A percentile compares a stretch with the other conserved stretches of the same genome.
These are phyloP conservation scores for Dentipellis fragilis DNA, from an alignment of 768 basidiomycete species.

Conservation along the genomic window DNA sequence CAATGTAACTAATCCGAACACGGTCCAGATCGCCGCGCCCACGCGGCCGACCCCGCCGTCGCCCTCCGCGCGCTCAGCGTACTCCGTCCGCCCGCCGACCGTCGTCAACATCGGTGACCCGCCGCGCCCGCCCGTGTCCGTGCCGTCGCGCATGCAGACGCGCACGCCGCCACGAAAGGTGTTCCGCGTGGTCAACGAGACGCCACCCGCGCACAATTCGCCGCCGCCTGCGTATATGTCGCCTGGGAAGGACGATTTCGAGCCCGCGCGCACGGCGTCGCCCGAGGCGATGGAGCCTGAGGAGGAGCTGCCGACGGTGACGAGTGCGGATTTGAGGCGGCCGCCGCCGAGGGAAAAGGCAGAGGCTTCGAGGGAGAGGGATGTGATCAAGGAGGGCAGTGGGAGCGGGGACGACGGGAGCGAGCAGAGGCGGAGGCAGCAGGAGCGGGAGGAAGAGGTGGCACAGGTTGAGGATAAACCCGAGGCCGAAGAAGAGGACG, in stretches of 20 bases:
- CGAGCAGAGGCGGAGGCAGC: neutral
- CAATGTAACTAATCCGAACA: neutral
- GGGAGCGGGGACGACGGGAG: neutral
- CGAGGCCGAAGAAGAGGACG: neutral
- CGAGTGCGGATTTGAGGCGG: neutral
- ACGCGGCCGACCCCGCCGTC: neutral
- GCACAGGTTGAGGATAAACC: neutral
- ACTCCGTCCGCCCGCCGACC: neutral
- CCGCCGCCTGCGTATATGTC: conserved; percentile 8
- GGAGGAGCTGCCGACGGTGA: conserved; percentile 4
- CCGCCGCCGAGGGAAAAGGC: conserved; percentile 3
- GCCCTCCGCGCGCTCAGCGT: neutral
- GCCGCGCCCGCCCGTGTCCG: neutral
- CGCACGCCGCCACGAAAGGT: conserved; percentile 1
- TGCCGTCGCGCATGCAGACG: neutral
- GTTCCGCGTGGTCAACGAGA: conserved; percentile 11
- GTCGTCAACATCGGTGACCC: neutral
- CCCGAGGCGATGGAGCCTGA: neutral
- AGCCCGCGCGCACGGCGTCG: neutral
- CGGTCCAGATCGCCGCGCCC: neutral
- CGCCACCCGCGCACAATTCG: neutral
- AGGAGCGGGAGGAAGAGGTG: too few species aligned
- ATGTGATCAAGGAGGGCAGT: neutral
- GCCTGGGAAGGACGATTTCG: neutral
- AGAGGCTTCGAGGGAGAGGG: neutral